These are phyloP conservation scores for Acanthamoeba quina DNA, from an alignment of 208 protist species.

Conservation along the genomic window DNA sequence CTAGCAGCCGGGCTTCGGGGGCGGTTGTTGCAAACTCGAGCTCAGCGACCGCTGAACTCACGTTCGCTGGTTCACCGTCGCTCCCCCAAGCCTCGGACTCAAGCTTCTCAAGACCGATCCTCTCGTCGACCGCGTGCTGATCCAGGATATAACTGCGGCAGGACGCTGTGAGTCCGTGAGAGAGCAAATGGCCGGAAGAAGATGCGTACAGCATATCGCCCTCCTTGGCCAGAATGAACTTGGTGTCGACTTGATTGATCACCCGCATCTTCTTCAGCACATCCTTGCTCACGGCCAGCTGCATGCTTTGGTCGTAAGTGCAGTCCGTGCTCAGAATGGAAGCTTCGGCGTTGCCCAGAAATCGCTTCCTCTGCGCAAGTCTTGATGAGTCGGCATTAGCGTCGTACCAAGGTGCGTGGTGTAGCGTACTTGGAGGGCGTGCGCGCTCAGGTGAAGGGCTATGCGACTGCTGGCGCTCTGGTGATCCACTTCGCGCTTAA, in stretches of 20 bases:
- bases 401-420: not conserved
- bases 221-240: constrained; percentile 27
- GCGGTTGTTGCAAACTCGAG: not conserved
- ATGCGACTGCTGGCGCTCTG: not conserved
- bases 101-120: constrained; percentile 56
- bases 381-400: not conserved
- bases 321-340: not conserved
- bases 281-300: not conserved
- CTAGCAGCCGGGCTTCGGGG: not conserved
- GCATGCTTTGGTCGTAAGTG: too few species aligned
- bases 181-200: not conserved
- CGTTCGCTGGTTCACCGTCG: not conserved
- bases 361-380: not conserved
- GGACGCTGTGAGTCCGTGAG: not conserved
- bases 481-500: not conserved
- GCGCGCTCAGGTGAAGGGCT: not conserved
- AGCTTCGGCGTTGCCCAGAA: not conserved
- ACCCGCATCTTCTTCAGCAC: not conserved
- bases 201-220: not conserved
- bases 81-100: not conserved
- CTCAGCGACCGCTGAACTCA: not conserved
- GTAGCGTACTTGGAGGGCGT: not conserved
- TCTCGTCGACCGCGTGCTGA: constrained; percentile 59
- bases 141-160: not conserved
- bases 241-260: constrained; percentile 2